These are phyloP conservation scores for Xylaria multiplex DNA, from an alignment of 2,329 filamentous ascomycete species.

Conservation along the genomic window DNA sequence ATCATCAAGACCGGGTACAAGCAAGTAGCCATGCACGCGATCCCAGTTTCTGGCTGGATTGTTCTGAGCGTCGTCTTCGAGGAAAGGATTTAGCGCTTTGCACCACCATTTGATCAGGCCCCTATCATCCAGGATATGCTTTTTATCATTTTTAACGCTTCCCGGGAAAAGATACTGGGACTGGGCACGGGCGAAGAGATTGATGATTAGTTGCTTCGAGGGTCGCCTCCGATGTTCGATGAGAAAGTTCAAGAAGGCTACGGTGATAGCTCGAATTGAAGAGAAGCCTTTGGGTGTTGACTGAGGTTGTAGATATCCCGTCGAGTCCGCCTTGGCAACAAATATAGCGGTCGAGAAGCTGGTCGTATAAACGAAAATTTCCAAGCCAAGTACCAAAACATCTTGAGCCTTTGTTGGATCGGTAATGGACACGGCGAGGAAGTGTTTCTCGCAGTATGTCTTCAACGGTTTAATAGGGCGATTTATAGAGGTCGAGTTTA, in stretches of 20 bases:
- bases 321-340: slow-evolving; percentile 96
- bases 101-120: slow-evolving; percentile 97
- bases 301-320: slow-evolving; percentile 80
- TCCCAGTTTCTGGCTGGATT: slow-evolving; percentile 54
- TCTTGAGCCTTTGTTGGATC: slow-evolving; percentile 50
- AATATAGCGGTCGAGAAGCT: slow-evolving; percentile 85
- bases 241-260: slow-evolving; percentile 80
- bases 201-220: slow-evolving; percentile 78
- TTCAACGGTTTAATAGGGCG: slow-evolving; percentile 47
- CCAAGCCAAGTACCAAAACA: slow-evolving; percentile 83
- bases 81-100: slow-evolving; percentile 80
- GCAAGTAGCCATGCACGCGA: slow-evolving; percentile 77
- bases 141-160: slow-evolving; percentile 83
- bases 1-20: slow-evolving; percentile 87
- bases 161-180: slow-evolving; percentile 95
- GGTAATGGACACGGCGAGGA: slow-evolving; percentile 64
- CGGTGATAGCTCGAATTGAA: slow-evolving; percentile 77
- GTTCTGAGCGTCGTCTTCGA: slow-evolving; percentile 58
- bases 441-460: slow-evolving; percentile 90
- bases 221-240: slow-evolving; percentile 72
- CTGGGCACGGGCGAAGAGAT: slow-evolving; percentile 90
- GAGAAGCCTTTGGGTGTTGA: slow-evolving; percentile 72
- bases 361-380: slow-evolving; percentile 88
- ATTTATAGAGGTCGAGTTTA: slow-evolving; percentile 52
- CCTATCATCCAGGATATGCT: slow-evolving; percentile 92